Evolutionary conservation across 208 protist species (phyloP).

Genomic region (Acanthamoeba lenticulata): DNA sequence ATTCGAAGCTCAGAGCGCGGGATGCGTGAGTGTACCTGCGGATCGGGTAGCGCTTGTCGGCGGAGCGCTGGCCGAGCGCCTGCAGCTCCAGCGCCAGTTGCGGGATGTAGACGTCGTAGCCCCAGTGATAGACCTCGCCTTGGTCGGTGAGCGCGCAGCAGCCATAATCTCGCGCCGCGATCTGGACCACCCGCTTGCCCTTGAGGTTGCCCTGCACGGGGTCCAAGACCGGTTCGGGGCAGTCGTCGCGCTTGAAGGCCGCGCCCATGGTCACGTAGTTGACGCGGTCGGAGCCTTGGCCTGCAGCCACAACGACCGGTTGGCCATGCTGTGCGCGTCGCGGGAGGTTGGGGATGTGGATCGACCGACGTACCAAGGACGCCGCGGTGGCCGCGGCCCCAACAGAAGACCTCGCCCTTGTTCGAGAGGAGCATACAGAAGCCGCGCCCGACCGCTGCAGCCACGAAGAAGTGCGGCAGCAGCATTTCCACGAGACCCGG

Average conservation of each 20-base stretch:
- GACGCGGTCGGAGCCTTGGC: not conserved
- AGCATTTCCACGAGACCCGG: not conserved
- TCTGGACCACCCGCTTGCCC: constrained; percentile 3
- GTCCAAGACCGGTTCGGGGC: not conserved
- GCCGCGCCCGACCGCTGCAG: not conserved
- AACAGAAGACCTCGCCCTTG: not conserved
- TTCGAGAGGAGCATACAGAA: not conserved
- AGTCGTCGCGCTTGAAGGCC: not conserved
- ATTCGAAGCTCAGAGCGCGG: not conserved
- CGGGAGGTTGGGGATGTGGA: too few relatives aligned
- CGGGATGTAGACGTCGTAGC: not conserved
- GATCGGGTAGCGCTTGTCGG: not conserved
- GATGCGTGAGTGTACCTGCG: not conserved
- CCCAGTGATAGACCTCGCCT: constrained; percentile 31
- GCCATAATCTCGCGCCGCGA: not conserved
- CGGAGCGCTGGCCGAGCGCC: not conserved
- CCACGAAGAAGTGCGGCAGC: not conserved
- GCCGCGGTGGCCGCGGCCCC: not conserved
- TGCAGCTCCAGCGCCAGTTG: not conserved
- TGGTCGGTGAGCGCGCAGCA: not conserved
- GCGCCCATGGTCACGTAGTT: not conserved
- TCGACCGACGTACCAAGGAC: not conserved
- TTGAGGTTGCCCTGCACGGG: not conserved
- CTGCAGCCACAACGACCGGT: too few relatives aligned
- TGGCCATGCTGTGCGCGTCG: too few relatives aligned